Percentiles rank a stretch among this genome's conserved stretches.
These are phyloP conservation scores for Pholiota molesta DNA, from an alignment of 768 basidiomycete genomes.

Conservation along the genomic window DNA sequence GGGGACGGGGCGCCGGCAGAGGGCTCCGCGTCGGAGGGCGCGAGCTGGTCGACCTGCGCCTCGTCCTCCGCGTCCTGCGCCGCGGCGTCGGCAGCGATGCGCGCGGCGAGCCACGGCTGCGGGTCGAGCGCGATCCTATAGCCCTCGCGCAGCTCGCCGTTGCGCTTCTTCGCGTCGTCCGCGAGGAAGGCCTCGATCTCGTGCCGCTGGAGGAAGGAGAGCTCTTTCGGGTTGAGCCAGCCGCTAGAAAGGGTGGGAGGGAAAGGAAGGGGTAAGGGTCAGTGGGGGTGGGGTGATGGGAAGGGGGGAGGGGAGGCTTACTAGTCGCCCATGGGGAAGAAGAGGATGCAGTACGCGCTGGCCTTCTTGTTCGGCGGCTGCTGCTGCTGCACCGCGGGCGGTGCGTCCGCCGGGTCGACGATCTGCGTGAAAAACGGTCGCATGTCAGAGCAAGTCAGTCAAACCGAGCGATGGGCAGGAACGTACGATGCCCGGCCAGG, in stretches of 20 bases:
- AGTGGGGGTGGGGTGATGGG: too few species aligned
- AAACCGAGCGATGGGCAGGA: too few species aligned
- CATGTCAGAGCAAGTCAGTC: too few species aligned
- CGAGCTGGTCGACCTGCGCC: conserved; percentile 69
- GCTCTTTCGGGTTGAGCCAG: conserved; percentile 84
- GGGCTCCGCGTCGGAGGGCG: conserved; percentile 54
- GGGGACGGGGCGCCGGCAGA: conserved; percentile 33
- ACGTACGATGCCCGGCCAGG: conserved; percentile 95
- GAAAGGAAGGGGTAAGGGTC: not conserved
- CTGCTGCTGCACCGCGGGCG: conserved; percentile 62
- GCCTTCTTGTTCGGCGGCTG: conserved; percentile 76
- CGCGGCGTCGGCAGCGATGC: conserved; percentile 30
- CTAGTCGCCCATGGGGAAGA: conserved; percentile 96
- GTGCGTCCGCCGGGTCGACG: conserved; percentile 72
- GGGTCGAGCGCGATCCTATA: conserved; percentile 76
- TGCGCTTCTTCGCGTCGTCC: conserved; percentile 71
- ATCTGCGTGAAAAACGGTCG: conserved; percentile 67
- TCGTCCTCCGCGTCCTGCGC: conserved; percentile 49
- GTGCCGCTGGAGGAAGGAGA: conserved; percentile 73
- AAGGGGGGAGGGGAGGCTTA: conserved; percentile 54
- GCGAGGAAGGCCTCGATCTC: conserved; percentile 86
- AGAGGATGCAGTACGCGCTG: conserved; percentile 69
- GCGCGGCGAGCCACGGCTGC: conserved; percentile 45
- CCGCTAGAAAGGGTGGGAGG: conserved; percentile 49
- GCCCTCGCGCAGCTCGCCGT: conserved; percentile 72